A percentile compares a stretch with the other conserved stretches of the same genome.
Conservation (phyloP, 805 yeast species). For the Candida schatavii region DNA sequence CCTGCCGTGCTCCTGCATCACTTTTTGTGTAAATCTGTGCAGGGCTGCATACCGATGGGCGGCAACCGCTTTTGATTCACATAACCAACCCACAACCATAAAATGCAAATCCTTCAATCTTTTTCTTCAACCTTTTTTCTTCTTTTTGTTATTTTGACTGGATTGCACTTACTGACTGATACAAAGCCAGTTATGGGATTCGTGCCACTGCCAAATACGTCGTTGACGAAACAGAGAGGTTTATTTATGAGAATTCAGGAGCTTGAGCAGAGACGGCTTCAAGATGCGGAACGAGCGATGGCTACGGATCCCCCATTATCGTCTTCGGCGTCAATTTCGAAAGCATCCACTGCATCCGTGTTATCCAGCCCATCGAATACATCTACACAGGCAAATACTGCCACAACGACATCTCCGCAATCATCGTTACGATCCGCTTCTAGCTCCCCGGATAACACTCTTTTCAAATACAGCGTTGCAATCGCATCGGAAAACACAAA, state of each 20-base stretch:
- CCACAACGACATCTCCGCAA: background rate
- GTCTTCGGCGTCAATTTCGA: background rate
- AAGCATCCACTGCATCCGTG: background rate
- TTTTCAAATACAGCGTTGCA: slow-evolving; percentile 3
- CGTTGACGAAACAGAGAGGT: slow-evolving; percentile 1
- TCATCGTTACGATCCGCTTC: background rate
- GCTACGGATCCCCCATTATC: background rate
- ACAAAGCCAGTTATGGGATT: slow-evolving; percentile 46
- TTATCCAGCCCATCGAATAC: background rate
- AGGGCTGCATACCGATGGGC: too few relatives aligned
- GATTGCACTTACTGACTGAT: slow-evolving; percentile 79
- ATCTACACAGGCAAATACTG: background rate
- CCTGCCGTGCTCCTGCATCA: too few relatives aligned
- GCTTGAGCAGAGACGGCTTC: slow-evolving; percentile 9
- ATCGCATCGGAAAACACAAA: background rate
- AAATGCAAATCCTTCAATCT: too few relatives aligned
- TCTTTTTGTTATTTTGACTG: too few relatives aligned
- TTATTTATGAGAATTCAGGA: slow-evolving; percentile 1
- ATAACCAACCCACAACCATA: too few relatives aligned
- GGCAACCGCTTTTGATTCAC: too few relatives aligned
- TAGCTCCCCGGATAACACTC: background rate
- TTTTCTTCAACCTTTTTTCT: too few relatives aligned
- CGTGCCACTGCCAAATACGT: background rate
- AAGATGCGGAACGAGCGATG: slow-evolving; percentile 7
- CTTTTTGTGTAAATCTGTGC: too few relatives aligned